A percentile compares a stretch with the other conserved stretches of the same genome.
These are phyloP conservation scores for Sporothrix variecibatus DNA, from an alignment of 2,329 filamentous ascomycete genomes.

Conservation along the genomic window DNA sequence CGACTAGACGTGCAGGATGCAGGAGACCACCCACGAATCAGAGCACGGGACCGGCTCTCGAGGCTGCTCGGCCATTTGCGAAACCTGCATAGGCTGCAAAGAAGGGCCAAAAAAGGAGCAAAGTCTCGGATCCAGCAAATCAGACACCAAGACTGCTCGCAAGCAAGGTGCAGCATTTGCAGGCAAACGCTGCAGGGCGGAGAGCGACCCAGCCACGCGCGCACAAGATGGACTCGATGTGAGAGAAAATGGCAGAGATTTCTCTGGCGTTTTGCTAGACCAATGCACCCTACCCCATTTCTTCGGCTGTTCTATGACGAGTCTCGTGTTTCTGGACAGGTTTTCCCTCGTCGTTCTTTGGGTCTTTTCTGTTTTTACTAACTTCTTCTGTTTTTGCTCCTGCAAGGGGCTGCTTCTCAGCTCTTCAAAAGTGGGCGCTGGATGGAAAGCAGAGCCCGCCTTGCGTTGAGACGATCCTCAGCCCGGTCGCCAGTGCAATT, in stretches of 20 bases:
- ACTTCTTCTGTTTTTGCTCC: neutral
- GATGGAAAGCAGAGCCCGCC: neutral
- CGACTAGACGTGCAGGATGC: conserved; percentile 27
- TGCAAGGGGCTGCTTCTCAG: neutral
- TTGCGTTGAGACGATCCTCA: neutral
- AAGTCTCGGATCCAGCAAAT: conserved; percentile 16
- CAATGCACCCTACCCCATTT: neutral
- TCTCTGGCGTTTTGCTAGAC: neutral
- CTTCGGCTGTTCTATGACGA: neutral
- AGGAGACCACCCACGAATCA: conserved; percentile 25
- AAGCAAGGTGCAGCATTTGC: neutral
- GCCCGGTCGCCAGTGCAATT: neutral
- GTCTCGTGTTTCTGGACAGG: neutral
- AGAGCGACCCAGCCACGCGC: conserved; percentile 3
- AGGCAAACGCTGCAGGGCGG: neutral
- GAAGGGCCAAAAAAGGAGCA: neutral
- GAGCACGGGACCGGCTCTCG: conserved; percentile 22
- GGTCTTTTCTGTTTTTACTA: neutral
- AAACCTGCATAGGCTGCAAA: conserved; percentile 26
- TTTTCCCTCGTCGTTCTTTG: neutral
- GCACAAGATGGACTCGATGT: neutral
- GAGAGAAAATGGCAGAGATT: neutral
- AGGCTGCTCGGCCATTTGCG: conserved; percentile 26
- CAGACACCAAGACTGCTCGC: conserved; percentile 11
- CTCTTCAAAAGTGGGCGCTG: neutral